Evolutionary conservation across 202 grass and related monocot genomes (phyloP), one percentile per base, ranked within the genome.

Genomic region (Panicum virgatum): DNA sequence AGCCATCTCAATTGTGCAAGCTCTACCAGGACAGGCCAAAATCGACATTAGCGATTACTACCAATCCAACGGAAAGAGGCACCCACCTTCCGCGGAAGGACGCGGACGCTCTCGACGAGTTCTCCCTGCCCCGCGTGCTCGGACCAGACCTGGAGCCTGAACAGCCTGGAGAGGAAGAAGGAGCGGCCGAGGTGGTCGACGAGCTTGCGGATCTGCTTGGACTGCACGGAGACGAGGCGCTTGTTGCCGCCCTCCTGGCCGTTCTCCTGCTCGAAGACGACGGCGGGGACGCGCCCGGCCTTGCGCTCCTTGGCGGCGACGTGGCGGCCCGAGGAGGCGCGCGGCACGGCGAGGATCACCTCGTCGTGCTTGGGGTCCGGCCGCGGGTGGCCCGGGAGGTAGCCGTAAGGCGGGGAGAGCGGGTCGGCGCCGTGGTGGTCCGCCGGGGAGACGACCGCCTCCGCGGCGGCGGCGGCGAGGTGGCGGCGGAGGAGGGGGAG

Each of bases 171-270:
- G 73, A 96, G 92, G 80, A 99, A 96, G 85, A 96, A 99, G 26
- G 92, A 91, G 3, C 80, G 81, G 6, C 96, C 91, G 75, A 99
- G 82, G 72, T 96, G 92, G 86, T 94, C 93, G 32, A 99, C 93
- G 57, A 99, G 85, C 83, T 99, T 99, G 54, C 93, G 89, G 86
- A 99, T 93, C 96, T 96, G 96, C 82, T 99, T 99, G 18, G 85
- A 46, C 70, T 71, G 87, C 46, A 96, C 96, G 48, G 93, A 96
- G 40, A 99, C 79, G 5, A 99, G 93, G 44, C 87, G 91, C 87
- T 99, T 96, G 78, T 99, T 96, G 45, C 96, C 96, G 6, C 91
- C 96, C 84, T 96, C 90, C 85, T 98, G 85, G 0, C 96, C 92
- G 19, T 98, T 95, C 82, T 85, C 90, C 83, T 98, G 92, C 83